phyloP scores from a whole-genome alignment of 2,329 filamentous ascomycete species.

The Monilinia polystroma region DNA sequence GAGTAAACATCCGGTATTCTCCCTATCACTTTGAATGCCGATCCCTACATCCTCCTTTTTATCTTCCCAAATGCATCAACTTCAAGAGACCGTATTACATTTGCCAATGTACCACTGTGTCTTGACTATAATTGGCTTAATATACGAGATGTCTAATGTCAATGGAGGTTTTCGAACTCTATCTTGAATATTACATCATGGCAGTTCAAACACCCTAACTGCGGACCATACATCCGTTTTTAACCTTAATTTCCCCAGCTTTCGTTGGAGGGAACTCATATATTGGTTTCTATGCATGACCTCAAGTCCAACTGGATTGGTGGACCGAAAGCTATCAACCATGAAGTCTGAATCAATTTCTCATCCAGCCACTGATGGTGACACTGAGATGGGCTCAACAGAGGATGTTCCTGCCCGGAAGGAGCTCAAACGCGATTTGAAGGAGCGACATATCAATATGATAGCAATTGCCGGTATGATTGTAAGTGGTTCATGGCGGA shows the following conservation, averaged over 20 bases:
- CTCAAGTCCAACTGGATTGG: slow-evolving; percentile 2
- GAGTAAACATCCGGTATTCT: background rate
- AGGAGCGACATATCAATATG: slow-evolving; percentile 46
- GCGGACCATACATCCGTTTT: too few relatives aligned
- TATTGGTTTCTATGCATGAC: background rate
- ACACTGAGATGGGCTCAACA: slow-evolving; percentile 18
- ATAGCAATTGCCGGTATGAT: slow-evolving; percentile 47
- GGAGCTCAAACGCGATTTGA: slow-evolving; percentile 48
- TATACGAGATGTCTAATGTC: background rate
- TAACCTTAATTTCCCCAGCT: background rate
- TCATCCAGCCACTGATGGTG: background rate
- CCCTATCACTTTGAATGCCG: slow-evolving; percentile 19
- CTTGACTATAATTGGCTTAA: background rate
- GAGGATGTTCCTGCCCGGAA: slow-evolving; percentile 17
- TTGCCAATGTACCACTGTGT: too few relatives aligned
- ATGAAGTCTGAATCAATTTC: slow-evolving; percentile 14
- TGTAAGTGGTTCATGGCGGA: slow-evolving; percentile 51
- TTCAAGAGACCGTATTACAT: background rate
- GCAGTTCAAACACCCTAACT: background rate
- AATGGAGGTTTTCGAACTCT: background rate
- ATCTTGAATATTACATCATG: slow-evolving; percentile 12
- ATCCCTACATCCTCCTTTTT: background rate
- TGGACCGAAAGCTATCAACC: background rate
- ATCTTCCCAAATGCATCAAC: slow-evolving; percentile 13
- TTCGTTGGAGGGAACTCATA: background rate